Conservation (phyloP, 176 grass and related monocot species). For the Avena sativa region DNA sequence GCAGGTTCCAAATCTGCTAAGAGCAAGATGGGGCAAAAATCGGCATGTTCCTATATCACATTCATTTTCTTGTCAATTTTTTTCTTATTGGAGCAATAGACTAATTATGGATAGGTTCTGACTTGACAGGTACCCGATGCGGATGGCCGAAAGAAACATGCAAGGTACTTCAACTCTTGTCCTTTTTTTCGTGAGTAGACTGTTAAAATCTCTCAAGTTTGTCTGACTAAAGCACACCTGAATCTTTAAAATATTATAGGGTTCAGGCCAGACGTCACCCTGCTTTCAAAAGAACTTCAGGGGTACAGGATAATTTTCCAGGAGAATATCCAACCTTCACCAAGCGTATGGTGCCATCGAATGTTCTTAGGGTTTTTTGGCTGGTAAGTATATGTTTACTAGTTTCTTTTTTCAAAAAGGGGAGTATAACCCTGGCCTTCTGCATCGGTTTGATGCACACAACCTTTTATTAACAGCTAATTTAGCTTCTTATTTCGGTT, state of each 20-base stretch:
- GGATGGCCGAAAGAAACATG: conserved; percentile 11
- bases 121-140: conserved; percentile 39
- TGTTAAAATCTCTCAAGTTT: neutral
- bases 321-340: conserved; percentile 38
- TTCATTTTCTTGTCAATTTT: neutral
- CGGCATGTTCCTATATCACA: neutral
- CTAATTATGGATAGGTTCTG: conserved; percentile 10
- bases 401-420: neutral
- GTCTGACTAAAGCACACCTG: neutral
- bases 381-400: conserved; percentile 32
- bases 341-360: conserved; percentile 44
- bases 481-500: neutral
- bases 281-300: conserved; percentile 22
- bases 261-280: neutral
- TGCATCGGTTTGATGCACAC: too few relatives aligned
- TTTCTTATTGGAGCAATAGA: neutral
- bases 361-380: conserved; percentile 50
- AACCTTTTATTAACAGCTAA: neutral
- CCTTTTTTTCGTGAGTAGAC: conserved; percentile 19
- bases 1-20: neutral
- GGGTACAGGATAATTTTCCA: conserved; percentile 33
- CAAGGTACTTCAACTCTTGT: conserved; percentile 42
- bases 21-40: neutral
- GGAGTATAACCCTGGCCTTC: too few relatives aligned
- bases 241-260: neutral